Conservation (phyloP, 2,329 filamentous ascomycete genomes). For the Fusarium succisae region DNA sequence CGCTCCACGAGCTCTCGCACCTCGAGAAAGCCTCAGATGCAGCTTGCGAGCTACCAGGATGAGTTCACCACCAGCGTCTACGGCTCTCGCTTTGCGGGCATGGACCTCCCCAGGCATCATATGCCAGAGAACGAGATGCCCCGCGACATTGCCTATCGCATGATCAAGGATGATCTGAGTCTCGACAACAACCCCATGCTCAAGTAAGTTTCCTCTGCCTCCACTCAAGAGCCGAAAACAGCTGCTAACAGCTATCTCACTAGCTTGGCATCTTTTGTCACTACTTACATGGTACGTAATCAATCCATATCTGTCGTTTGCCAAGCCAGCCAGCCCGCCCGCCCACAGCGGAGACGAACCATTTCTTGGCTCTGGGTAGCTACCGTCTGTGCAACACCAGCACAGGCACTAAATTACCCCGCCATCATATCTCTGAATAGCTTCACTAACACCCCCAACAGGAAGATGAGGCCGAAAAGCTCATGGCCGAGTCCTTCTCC, state of each 20-base stretch:
- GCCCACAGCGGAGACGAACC: slow-evolving; percentile 2
- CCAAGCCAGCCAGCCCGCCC: slow-evolving; percentile 10
- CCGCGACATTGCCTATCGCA: slow-evolving; percentile 88
- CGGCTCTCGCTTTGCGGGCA: slow-evolving; percentile 82
- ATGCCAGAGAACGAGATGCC: slow-evolving; percentile 95
- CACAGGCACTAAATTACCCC: slow-evolving; percentile 3
- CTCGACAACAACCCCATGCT: slow-evolving; percentile 92
- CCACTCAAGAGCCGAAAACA: neutral
- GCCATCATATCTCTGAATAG: slow-evolving; percentile 8
- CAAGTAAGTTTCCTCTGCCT: slow-evolving; percentile 61
- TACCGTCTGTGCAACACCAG: neutral
- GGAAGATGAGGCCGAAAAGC: slow-evolving; percentile 95
- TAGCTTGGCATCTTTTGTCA: slow-evolving; percentile 91
- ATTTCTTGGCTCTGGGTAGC: slow-evolving; percentile 28
- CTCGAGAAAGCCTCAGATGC: slow-evolving; percentile 48
- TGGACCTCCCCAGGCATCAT: slow-evolving; percentile 82
- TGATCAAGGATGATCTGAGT: slow-evolving; percentile 96
- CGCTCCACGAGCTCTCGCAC: slow-evolving; percentile 39
- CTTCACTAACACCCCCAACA: slow-evolving; percentile 47
- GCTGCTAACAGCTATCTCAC: neutral
- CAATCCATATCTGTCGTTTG: neutral
- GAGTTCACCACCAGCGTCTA: slow-evolving; percentile 84
- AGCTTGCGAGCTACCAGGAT: slow-evolving; percentile 62
- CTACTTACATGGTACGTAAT: slow-evolving; percentile 85
- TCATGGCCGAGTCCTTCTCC: slow-evolving; percentile 90